Percentiles rank a stretch among this genome's conserved stretches.
phyloP scores from a whole-genome alignment of 495 filamentous ascomycete species.

The Neurospora discreta region DNA sequence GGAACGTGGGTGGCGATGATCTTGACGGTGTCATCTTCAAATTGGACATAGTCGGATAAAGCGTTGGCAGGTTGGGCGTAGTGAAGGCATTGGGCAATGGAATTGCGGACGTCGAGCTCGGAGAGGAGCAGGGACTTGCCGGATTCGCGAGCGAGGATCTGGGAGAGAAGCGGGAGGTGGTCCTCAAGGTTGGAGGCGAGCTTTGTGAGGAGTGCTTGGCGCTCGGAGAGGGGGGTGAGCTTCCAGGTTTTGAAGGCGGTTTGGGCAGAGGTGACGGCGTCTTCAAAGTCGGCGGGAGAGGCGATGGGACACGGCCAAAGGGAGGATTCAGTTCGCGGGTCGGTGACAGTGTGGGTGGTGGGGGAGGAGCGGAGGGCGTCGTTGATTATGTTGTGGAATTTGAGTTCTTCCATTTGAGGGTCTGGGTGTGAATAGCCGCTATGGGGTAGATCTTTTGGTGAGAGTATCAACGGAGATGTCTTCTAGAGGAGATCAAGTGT shows the following conservation, averaged over 20 bases:
- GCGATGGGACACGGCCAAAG: constrained; percentile 38
- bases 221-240: constrained; percentile 31
- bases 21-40: constrained; percentile 38
- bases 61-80: not conserved
- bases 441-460: not conserved
- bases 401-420: not conserved
- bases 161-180: constrained; percentile 24
- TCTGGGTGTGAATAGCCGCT: not conserved
- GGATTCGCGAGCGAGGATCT: constrained; percentile 18
- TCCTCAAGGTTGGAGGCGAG: constrained; percentile 32
- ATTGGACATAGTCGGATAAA: constrained; percentile 23
- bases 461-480: not conserved
- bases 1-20: constrained; percentile 41
- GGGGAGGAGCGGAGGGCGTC: constrained; percentile 27
- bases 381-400: constrained; percentile 36
- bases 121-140: not conserved
- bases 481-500: not conserved
- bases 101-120: constrained; percentile 17
- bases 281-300: constrained; percentile 34
- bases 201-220: constrained; percentile 44
- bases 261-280: constrained; percentile 36
- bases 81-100: constrained; percentile 14
- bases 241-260: constrained; percentile 36
- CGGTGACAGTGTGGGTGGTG: constrained; percentile 27
- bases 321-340: constrained; percentile 36